These are phyloP conservation scores for Pyrrhoderma lamaoense DNA, from an alignment of 1,284 basidiomycete genomes.

Conservation along the genomic window DNA sequence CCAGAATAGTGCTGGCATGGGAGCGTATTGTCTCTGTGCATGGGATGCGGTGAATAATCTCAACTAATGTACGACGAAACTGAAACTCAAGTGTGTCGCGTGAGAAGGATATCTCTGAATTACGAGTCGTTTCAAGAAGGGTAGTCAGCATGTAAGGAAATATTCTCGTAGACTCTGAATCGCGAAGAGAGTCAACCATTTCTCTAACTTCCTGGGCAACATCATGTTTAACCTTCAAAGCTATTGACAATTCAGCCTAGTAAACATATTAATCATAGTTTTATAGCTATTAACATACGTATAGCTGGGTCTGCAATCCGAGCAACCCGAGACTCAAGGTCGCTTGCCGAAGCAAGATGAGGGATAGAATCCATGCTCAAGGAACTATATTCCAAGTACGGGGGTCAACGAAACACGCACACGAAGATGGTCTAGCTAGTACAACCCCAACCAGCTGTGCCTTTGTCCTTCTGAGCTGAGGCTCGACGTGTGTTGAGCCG, in stretches of 20 bases:
- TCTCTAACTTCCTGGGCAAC: constrained; percentile 81
- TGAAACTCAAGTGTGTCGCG: constrained; percentile 80
- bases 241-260: constrained; percentile 30
- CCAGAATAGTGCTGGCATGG: constrained; percentile 66
- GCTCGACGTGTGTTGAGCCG: too few relatives aligned
- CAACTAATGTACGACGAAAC: constrained; percentile 79
- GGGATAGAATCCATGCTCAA: constrained; percentile 35
- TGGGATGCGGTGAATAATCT: constrained; percentile 86
- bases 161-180: constrained; percentile 71
- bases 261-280: constrained; percentile 2
- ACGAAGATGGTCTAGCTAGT: too few relatives aligned
- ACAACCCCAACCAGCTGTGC: too few relatives aligned
- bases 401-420: too few relatives aligned
- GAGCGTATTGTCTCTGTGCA: constrained; percentile 73
- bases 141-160: constrained; percentile 73
- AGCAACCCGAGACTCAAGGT: constrained; percentile 62
- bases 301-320: constrained; percentile 59
- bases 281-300: constrained; percentile 18
- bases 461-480: too few relatives aligned
- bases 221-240: constrained; percentile 61
- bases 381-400: not conserved
- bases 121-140: constrained; percentile 71
- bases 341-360: constrained; percentile 42
- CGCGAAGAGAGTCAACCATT: constrained; percentile 77
- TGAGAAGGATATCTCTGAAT: constrained; percentile 69